These are phyloP conservation scores for Colletotrichum trifolii DNA, from an alignment of 2,329 filamentous ascomycete species.

Conservation along the genomic window DNA sequence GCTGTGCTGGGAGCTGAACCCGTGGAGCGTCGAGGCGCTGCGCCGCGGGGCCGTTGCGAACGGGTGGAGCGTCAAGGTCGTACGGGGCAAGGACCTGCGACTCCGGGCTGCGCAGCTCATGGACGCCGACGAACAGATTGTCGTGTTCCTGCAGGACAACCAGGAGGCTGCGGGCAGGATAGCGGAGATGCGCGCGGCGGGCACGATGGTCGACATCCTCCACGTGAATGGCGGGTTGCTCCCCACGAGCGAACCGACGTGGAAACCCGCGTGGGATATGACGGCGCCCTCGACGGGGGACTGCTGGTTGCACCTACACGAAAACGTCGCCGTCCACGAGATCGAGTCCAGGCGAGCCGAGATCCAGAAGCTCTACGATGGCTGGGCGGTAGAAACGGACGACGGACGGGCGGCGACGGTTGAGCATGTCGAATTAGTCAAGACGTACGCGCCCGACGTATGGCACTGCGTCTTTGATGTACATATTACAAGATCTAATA, in stretches of 20 bases:
- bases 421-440: constrained; percentile 72
- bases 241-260: constrained; percentile 66
- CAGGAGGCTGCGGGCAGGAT: constrained; percentile 59
- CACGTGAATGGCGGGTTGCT: constrained; percentile 75
- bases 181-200: constrained; percentile 45
- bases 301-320: constrained; percentile 73
- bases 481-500: constrained; percentile 50
- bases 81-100: constrained; percentile 55
- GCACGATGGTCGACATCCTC: constrained; percentile 53
- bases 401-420: constrained; percentile 48
- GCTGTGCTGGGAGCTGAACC: constrained; percentile 91
- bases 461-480: constrained; percentile 79
- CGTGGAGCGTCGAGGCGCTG: constrained; percentile 87
- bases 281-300: constrained; percentile 45
- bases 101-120: constrained; percentile 51
- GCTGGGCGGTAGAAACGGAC: constrained; percentile 43
- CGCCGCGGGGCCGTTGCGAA: constrained; percentile 78
- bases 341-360: constrained; percentile 58
- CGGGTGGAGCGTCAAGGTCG: constrained; percentile 70
- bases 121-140: constrained; percentile 62
- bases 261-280: constrained; percentile 63
- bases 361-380: constrained; percentile 59
- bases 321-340: constrained; percentile 70
- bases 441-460: constrained; percentile 76
- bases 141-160: constrained; percentile 79